Evolutionary conservation across 139 green algal genomes (phyloP), one percentile per base, ranked within the genome.

Genomic region (Mychonastes homosphaera): DNA sequence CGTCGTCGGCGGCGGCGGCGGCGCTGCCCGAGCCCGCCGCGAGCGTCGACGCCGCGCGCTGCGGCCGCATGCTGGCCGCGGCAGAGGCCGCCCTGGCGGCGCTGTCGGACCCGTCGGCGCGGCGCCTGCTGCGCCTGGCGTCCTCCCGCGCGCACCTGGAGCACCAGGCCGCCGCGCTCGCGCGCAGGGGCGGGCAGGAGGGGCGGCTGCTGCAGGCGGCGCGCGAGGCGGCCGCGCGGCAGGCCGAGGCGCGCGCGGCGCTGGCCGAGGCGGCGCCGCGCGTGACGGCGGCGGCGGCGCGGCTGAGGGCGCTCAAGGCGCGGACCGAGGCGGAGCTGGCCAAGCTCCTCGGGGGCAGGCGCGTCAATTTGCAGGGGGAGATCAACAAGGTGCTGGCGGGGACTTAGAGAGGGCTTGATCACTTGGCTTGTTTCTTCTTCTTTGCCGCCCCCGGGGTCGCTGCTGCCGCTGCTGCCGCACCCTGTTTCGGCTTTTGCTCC

Each of bases 161-260:
- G 29, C 60, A 73, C 6, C 58, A 84, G 52, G 32, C 53, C 8
- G 24, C 27, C 15, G 53, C 16, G 13, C 56, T 86, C 35, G 33
- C 72, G 54, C 72, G 76, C 50, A 78, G 83, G 64, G 70, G 58
- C 4, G 63, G 68, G 2, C 68, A 79, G 51, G 71, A 83, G 56
- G 63, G 46, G 8, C 72, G 75, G 55, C 65, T 83, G 63, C 51
- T 62, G 36, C 54, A 49, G 23, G 57, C 67, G 36, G 76, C 71
- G 27, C 29, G 21, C 18, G 73, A 84, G 53, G 51, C 61, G 23
- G 49, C 66, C 23, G 48, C 51, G 8, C 57, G 64, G n/a, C 50
- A 61, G 30, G 50, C 60, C 13, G 71, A 77, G 46, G 33, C 52
- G 19, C 56, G 71, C 29, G 48, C 39, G 8, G 16, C 54, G n/a